phyloP scores from a whole-genome alignment of 306 rosid genomes.

The cucumber (Cucumis sativus) region DNA sequence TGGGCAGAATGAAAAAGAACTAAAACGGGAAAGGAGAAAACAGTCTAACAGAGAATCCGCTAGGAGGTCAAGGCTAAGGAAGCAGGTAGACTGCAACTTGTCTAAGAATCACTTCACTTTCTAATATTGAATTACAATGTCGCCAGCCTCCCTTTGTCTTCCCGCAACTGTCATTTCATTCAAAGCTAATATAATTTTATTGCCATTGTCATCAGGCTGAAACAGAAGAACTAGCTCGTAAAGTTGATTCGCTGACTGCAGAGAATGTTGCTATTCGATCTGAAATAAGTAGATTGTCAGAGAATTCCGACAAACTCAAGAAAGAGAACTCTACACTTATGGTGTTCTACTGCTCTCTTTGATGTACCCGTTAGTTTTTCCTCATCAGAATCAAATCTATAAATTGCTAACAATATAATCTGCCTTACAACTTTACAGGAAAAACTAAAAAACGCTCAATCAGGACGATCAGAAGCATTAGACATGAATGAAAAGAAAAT shows the following conservation, averaged over 20 bases:
- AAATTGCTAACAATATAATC: constrained; percentile 8
- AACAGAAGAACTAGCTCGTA: constrained; percentile 62
- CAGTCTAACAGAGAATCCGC: constrained; percentile 98
- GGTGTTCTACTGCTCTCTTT: constrained; percentile 26
- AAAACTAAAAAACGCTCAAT: constrained; percentile 44
- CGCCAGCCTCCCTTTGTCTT: neutral
- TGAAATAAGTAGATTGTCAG: constrained; percentile 47
- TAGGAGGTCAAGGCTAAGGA: constrained; percentile 93
- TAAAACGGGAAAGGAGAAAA: constrained; percentile 87
- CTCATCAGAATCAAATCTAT: neutral
- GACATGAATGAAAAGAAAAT: constrained; percentile 39
- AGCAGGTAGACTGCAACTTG: constrained; percentile 47
- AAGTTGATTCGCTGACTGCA: constrained; percentile 48
- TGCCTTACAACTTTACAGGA: constrained; percentile 32
- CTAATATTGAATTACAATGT: neutral
- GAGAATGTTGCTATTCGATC: constrained; percentile 54
- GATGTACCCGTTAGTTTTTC: neutral
- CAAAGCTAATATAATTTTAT: neutral
- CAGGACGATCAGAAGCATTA: constrained; percentile 44
- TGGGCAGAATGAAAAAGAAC: constrained; percentile 68
- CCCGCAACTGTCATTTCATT: neutral
- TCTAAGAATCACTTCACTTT: neutral
- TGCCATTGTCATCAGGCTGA: constrained; percentile 45
- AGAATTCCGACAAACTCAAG: constrained; percentile 56
- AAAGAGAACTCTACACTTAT: constrained; percentile 52